phyloP scores from a whole-genome alignment of 2,329 filamentous ascomycete genomes.

The Fusarium temperatum region DNA sequence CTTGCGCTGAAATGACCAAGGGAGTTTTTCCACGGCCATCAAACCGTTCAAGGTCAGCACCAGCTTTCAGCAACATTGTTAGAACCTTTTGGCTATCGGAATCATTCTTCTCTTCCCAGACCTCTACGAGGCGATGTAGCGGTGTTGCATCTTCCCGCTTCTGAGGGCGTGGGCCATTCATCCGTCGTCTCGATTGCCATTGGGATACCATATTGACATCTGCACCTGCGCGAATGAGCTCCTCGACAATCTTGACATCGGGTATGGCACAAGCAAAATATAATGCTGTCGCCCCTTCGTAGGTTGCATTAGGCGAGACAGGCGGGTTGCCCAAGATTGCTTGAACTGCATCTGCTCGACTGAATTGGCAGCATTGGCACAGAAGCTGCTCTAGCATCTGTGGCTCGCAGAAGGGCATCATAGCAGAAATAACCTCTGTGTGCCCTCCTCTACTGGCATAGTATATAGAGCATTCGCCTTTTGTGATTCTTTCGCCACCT shows the following conservation, averaged over 20 bases:
- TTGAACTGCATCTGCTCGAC: slow-evolving; percentile 17
- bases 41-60: slow-evolving; percentile 18
- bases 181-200: neutral
- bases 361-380: slow-evolving; percentile 24
- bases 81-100: slow-evolving; percentile 10
- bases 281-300: slow-evolving; percentile 15
- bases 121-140: slow-evolving; percentile 1
- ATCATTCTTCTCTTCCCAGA: slow-evolving; percentile 14
- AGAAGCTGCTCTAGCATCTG: slow-evolving; percentile 26
- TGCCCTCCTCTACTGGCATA: slow-evolving; percentile 30
- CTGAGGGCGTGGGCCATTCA: neutral
- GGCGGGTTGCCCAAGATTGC: slow-evolving; percentile 14
- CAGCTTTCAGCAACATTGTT: slow-evolving; percentile 15
- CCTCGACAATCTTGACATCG: slow-evolving; percentile 15
- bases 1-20: neutral
- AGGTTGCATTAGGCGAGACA: slow-evolving; percentile 24
- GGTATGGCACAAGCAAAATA: slow-evolving; percentile 14
- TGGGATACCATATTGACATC: slow-evolving; percentile 8
- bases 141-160: neutral
- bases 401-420: slow-evolving; percentile 32
- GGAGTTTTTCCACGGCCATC: slow-evolving; percentile 1
- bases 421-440: slow-evolving; percentile 8
- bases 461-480: slow-evolving; percentile 22
- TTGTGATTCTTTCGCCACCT: neutral
- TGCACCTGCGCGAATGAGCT: slow-evolving; percentile 25